Conservation (phyloP, 2,329 filamentous ascomycete species). For the Talaromyces sp. region DNA sequence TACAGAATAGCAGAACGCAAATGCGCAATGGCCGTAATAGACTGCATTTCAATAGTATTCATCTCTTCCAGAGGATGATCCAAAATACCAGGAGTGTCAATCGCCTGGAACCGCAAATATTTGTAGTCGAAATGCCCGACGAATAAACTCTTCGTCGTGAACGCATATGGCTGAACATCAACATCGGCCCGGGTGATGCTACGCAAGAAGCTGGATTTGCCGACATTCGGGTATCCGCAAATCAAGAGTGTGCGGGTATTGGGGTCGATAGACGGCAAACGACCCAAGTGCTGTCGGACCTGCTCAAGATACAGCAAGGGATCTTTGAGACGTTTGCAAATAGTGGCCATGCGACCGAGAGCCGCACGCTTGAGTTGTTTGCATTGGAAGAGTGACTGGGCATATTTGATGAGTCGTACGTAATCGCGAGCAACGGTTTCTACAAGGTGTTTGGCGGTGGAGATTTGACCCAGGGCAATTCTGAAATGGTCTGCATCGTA, state of each 20-base stretch:
- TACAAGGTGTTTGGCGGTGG: constrained; percentile 91
- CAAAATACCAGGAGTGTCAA: constrained; percentile 96
- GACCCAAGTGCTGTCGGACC: constrained; percentile 91
- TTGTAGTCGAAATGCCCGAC: constrained; percentile 98
- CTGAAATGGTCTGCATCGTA: constrained; percentile 98
- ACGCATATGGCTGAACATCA: constrained; percentile 95
- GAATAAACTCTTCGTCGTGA: constrained; percentile 96
- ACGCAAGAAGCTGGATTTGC: constrained; percentile 92
- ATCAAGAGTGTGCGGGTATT: constrained; percentile 95
- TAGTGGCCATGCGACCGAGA: constrained; percentile 95
- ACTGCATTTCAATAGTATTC: constrained; percentile 99
- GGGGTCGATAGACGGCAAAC: constrained; percentile 96
- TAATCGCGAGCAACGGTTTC: constrained; percentile 96
- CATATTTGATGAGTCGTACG: constrained; percentile 92
- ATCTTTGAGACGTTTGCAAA: constrained; percentile 91
- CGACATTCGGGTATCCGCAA: constrained; percentile 95
- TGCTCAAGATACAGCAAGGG: constrained; percentile 93
- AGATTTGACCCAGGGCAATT: constrained; percentile 92
- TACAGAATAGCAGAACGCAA: constrained; percentile 91
- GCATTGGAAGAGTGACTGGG: constrained; percentile 94
- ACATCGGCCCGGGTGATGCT: constrained; percentile 92
- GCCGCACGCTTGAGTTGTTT: constrained; percentile 97
- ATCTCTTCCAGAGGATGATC: constrained; percentile 98
- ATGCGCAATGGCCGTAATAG: constrained; percentile 95
- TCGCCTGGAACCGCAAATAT: constrained; percentile 82